A percentile compares a stretch with the other conserved stretches of the same genome.
Conservation (phyloP, 176 grass and related monocot genomes). For the Leersia perrieri region DNA sequence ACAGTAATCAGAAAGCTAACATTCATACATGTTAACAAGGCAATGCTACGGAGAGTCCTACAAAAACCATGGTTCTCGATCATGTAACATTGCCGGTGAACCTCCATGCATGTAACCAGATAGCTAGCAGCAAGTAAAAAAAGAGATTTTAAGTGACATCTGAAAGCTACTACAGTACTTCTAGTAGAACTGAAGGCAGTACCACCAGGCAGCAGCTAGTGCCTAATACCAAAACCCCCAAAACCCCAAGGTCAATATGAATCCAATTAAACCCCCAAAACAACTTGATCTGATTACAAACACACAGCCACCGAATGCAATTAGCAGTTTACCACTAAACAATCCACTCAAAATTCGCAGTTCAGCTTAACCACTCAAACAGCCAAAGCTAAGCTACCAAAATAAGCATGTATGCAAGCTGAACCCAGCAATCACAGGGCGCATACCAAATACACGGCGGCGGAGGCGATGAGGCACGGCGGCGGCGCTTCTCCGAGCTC, state of each 20-base stretch:
- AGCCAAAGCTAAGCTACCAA: neutral
- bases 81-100: neutral
- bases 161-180: neutral
- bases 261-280: slow-evolving; percentile 15
- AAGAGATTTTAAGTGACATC: neutral
- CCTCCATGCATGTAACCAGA: neutral
- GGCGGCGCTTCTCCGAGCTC: slow-evolving; percentile 13
- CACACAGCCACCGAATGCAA: too few relatives aligned
- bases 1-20: neutral
- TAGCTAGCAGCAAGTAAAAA: neutral
- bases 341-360: neutral
- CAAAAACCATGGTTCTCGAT: neutral
- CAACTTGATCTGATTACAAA: neutral
- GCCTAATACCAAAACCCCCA: neutral
- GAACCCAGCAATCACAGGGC: neutral
- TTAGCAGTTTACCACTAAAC: neutral
- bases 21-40: neutral
- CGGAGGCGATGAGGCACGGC: neutral
- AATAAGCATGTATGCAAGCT: neutral
- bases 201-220: neutral
- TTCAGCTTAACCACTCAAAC: neutral
- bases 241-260: neutral
- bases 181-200: neutral
- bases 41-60: neutral
- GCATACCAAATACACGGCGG: neutral